Conservation (phyloP, 73 alveolate species). For the Uronychia binucleata region DNA sequence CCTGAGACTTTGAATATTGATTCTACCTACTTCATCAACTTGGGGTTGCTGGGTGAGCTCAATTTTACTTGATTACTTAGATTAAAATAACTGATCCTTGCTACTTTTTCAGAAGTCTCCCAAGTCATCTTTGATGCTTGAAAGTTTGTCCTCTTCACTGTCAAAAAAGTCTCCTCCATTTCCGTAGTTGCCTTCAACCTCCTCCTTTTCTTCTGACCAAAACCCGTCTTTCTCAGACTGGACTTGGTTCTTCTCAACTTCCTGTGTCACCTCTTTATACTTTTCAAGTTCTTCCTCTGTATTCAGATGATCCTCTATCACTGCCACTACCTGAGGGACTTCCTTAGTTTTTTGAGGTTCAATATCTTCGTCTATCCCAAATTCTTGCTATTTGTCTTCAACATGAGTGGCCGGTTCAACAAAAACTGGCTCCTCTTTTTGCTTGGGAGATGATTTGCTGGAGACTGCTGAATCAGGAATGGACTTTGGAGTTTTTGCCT, state of each 20-base stretch:
- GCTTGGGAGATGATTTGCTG: too few relatives aligned
- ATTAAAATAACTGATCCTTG: background rate
- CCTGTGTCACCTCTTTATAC: too few relatives aligned
- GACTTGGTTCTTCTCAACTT: background rate
- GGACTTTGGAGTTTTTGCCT: too few relatives aligned
- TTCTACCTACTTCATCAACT: background rate
- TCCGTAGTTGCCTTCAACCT: background rate
- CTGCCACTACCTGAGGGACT: too few relatives aligned
- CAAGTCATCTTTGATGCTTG: background rate
- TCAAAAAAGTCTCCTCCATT: background rate
- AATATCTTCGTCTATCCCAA: too few relatives aligned
- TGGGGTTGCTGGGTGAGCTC: background rate
- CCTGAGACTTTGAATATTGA: background rate
- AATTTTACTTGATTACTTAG: background rate
- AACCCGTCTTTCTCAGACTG: background rate
- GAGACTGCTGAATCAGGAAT: too few relatives aligned
- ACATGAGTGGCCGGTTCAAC: too few relatives aligned
- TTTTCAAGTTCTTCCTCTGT: too few relatives aligned
- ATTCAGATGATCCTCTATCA: too few relatives aligned
- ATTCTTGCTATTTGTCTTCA: too few relatives aligned
- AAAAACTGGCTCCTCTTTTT: too few relatives aligned
- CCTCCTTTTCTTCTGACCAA: background rate
- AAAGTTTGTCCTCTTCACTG: background rate
- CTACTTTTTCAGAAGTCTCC: background rate
- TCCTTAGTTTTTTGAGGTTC: too few relatives aligned